Percentiles rank a stretch among this genome's conserved stretches.
Conservation (phyloP, 2,329 filamentous ascomycete genomes). For the Seiridium unicorne region DNA sequence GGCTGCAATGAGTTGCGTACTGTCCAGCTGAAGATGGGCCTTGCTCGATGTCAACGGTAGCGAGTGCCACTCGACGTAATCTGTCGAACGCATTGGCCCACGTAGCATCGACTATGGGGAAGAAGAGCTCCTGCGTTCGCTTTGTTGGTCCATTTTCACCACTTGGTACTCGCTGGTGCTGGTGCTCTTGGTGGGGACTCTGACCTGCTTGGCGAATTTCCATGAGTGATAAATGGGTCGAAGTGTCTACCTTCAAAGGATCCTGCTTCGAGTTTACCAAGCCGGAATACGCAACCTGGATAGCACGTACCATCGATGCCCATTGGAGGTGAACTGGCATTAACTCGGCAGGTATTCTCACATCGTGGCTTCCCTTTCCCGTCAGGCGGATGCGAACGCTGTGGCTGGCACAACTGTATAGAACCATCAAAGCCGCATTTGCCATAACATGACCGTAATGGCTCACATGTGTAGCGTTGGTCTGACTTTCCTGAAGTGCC, state of each 20-base stretch:
- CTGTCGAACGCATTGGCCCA: neutral
- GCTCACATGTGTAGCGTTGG: neutral
- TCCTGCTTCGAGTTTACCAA: neutral
- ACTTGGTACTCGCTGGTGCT: neutral
- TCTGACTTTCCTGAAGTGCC: neutral
- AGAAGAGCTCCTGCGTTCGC: neutral
- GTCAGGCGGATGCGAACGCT: neutral
- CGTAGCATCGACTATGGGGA: neutral
- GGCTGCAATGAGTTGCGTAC: too few relatives aligned
- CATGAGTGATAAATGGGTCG: too few relatives aligned
- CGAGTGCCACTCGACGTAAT: neutral
- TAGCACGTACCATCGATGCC: neutral
- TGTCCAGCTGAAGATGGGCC: neutral
- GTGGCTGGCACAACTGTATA: neutral
- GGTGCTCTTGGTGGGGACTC: neutral
- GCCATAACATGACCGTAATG: neutral
- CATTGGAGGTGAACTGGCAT: neutral
- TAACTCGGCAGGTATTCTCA: neutral
- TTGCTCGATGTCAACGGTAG: neutral
- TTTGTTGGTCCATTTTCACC: neutral
- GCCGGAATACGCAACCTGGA: neutral
- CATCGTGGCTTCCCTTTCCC: neutral
- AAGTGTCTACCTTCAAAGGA: too few relatives aligned
- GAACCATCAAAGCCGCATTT: neutral
- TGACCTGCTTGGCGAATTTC: too few relatives aligned